Conservation (phyloP, 75 land plant genomes). For the Chamaecyparis obtusa region DNA sequence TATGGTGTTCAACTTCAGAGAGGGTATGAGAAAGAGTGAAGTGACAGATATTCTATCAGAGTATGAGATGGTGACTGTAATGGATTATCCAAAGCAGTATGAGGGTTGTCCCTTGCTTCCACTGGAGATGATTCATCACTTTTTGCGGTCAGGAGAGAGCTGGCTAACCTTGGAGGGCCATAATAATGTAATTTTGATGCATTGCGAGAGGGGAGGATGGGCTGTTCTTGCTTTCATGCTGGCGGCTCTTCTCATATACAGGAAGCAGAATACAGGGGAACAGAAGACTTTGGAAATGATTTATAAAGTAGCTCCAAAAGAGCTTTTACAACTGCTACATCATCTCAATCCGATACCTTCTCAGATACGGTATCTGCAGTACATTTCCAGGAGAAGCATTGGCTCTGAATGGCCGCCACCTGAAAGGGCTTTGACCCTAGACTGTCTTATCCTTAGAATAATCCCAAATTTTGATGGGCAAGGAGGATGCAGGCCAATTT, state of each 20-base stretch:
- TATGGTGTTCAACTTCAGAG: slow-evolving; percentile 89
- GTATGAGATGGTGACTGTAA: slow-evolving; percentile 86
- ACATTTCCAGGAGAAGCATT: slow-evolving; percentile 88
- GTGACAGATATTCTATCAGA: slow-evolving; percentile 62
- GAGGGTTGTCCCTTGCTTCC: slow-evolving; percentile 89
- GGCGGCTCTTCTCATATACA: slow-evolving; percentile 78
- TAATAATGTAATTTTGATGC: slow-evolving; percentile 86
- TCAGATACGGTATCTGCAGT: slow-evolving; percentile 89
- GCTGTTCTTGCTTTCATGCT: slow-evolving; percentile 94
- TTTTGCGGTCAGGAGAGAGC: slow-evolving; percentile 88
- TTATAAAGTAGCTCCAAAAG: slow-evolving; percentile 84
- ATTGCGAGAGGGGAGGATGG: slow-evolving; percentile 99
- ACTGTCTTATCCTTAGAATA: slow-evolving; percentile 83
- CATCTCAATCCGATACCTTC: slow-evolving; percentile 95
- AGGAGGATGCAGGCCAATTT: slow-evolving; percentile 87
- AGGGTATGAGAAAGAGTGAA: slow-evolving; percentile 66
- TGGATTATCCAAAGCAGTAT: slow-evolving; percentile 97
- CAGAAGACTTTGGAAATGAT: slow-evolving; percentile 92
- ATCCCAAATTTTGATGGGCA: slow-evolving; percentile 87
- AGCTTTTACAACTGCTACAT: slow-evolving; percentile 76
- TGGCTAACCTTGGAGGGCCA: slow-evolving; percentile 89
- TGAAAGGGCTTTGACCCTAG: slow-evolving; percentile 83
- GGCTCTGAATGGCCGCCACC: slow-evolving; percentile 93
- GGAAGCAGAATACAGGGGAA: slow-evolving; percentile 84
- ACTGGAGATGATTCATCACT: slow-evolving; percentile 96